Conservation (phyloP, 2,329 filamentous ascomycete species). For the Blastomyces parvus region DNA sequence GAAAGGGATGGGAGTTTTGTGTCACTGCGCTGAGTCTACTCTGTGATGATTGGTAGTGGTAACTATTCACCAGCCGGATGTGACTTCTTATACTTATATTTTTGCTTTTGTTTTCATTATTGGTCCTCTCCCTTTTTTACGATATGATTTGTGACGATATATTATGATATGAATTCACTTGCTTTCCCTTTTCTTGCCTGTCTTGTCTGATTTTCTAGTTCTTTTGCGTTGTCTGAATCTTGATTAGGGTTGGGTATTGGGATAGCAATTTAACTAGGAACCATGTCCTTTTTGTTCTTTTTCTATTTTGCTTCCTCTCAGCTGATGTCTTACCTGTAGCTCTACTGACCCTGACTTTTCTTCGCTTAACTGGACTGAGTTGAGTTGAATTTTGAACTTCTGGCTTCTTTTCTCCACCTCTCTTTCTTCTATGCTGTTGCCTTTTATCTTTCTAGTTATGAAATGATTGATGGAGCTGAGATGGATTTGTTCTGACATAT, state of each 20-base stretch:
- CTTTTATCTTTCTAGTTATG: too few species aligned
- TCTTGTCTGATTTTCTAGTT: conserved; percentile 6
- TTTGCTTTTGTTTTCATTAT: background rate
- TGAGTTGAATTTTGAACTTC: background rate
- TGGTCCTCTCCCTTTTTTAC: background rate
- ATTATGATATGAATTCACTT: conserved; percentile 3
- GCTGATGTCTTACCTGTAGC: background rate
- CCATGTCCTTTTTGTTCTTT: background rate
- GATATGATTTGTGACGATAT: conserved; percentile 9
- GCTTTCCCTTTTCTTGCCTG: background rate
- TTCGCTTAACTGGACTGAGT: background rate
- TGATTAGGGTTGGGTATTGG: background rate
- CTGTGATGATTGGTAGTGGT: background rate
- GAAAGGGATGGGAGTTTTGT: background rate
- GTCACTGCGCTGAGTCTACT: background rate
- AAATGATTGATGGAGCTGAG: background rate
- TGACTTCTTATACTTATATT: background rate
- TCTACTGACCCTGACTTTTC: background rate
- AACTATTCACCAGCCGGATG: background rate
- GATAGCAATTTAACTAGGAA: background rate
- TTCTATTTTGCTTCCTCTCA: background rate
- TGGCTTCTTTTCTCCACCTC: background rate
- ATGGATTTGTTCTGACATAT: background rate
- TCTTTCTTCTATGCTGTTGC: background rate
- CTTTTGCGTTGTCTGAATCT: background rate